phyloP scores from a whole-genome alignment of 2,329 filamentous ascomycete genomes.

The Cadophora luteo-olivacea region DNA sequence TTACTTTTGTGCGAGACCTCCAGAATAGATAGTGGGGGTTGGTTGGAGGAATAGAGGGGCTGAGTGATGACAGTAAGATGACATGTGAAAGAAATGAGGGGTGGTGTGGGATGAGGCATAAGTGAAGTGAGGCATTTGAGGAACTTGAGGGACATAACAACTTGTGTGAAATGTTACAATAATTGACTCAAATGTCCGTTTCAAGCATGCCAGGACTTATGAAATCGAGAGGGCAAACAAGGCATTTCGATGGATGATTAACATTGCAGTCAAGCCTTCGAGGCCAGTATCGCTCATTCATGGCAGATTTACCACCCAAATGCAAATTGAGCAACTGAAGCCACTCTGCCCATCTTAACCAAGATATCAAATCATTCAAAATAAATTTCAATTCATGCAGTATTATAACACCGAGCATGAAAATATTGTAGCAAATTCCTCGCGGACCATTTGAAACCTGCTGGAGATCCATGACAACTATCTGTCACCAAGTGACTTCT shows the following conservation, averaged over 20 bases:
- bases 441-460: background rate
- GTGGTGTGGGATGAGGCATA: background rate
- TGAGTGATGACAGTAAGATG: constrained; percentile 12
- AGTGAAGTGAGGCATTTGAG: background rate
- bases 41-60: background rate
- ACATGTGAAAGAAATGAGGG: constrained; percentile 20
- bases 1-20: background rate
- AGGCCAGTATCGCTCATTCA: too few relatives aligned
- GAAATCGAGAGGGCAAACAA: background rate
- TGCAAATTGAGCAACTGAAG: too few relatives aligned
- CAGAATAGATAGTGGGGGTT: background rate
- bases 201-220: constrained; percentile 58
- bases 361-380: too few relatives aligned
- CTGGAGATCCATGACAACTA: background rate
- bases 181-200: constrained; percentile 45
- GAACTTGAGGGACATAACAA: background rate
- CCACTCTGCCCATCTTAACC: too few relatives aligned
- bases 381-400: too few relatives aligned
- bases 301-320: too few relatives aligned
- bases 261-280: too few relatives aligned
- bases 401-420: background rate
- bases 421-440: background rate
- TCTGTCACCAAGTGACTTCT: background rate
- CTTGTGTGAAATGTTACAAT: too few relatives aligned
- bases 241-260: too few relatives aligned